These are phyloP conservation scores for Euptelea pleiosperma DNA, from an alignment of 164 flowering plant species.

Conservation along the genomic window DNA sequence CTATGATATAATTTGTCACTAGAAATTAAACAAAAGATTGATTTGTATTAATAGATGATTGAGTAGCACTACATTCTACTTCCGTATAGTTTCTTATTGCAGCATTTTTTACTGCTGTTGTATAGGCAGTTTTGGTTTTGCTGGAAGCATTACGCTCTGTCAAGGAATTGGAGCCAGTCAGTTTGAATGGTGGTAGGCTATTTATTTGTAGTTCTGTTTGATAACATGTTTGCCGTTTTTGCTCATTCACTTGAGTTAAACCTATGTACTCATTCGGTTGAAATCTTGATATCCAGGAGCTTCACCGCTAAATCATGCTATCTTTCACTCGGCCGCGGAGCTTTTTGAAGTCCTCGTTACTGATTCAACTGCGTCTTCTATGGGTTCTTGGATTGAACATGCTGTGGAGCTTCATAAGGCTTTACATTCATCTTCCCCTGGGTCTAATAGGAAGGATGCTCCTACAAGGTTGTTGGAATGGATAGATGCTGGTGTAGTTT, in stretches of 20 bases:
- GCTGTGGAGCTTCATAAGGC: slow-evolving; percentile 82
- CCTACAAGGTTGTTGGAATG: slow-evolving; percentile 91
- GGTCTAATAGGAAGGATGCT: slow-evolving; percentile 93
- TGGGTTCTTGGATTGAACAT: slow-evolving; percentile 84
- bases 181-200: slow-evolving; percentile 40
- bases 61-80: not conserved
- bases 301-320: slow-evolving; percentile 75
- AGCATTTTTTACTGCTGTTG: not conserved
- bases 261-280: slow-evolving; percentile 10
- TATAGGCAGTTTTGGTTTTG: slow-evolving; percentile 61
- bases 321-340: slow-evolving; percentile 92
- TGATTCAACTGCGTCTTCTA: slow-evolving; percentile 79
- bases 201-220: slow-evolving; percentile 10
- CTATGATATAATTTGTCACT: too few species aligned
- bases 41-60: too few species aligned
- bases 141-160: slow-evolving; percentile 72
- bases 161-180: slow-evolving; percentile 59
- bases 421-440: slow-evolving; percentile 86
- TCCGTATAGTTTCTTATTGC: not conserved
- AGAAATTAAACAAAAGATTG: too few species aligned
- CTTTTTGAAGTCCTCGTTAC: slow-evolving; percentile 83
- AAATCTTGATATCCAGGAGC: slow-evolving; percentile 47
- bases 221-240: not conserved
- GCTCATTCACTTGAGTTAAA: slow-evolving; percentile 5
- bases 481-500: slow-evolving; percentile 96